These are phyloP conservation scores for Microglena sp. DNA, from an alignment of 139 green algal species.

Conservation along the genomic window DNA sequence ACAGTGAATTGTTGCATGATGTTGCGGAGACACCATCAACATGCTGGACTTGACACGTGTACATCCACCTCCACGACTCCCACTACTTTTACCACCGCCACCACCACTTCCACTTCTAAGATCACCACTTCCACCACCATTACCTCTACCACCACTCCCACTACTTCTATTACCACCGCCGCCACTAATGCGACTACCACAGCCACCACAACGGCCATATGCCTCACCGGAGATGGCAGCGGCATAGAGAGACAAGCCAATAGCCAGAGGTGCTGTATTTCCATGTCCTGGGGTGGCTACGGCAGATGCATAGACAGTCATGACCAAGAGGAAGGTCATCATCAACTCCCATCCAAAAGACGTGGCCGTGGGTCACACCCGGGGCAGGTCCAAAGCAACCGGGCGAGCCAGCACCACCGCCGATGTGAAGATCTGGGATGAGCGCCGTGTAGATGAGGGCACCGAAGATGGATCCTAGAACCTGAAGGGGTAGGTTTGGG, in stretches of 20 bases:
- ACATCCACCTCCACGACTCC: too few relatives aligned
- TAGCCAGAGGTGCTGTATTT: constrained; percentile 44
- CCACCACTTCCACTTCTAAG: too few relatives aligned
- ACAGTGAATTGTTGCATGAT: too few relatives aligned
- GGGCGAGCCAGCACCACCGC: constrained; percentile 21
- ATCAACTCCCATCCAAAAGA: constrained; percentile 64
- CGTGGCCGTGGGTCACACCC: constrained; percentile 12
- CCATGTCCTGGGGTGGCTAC: constrained; percentile 52
- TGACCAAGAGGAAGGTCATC: constrained; percentile 50
- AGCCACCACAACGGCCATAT: not conserved
- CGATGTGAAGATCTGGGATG: constrained; percentile 35
- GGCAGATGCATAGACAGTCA: constrained; percentile 53
- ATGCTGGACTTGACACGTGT: too few relatives aligned
- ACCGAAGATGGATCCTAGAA: constrained; percentile 56
- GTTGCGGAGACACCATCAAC: too few relatives aligned
- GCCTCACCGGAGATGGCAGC: constrained; percentile 54
- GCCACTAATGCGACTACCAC: not conserved
- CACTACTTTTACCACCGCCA: too few relatives aligned
- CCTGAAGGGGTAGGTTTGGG: constrained; percentile 25
- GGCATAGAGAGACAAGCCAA: constrained; percentile 64
- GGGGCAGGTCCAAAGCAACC: constrained; percentile 37
- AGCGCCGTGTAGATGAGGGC: constrained; percentile 42
- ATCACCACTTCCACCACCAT: too few relatives aligned
- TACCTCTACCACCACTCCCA: too few relatives aligned
- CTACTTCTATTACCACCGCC: too few relatives aligned